Conservation (phyloP, 179 eudicot species). For the Heliamphora pulchella region DNA sequence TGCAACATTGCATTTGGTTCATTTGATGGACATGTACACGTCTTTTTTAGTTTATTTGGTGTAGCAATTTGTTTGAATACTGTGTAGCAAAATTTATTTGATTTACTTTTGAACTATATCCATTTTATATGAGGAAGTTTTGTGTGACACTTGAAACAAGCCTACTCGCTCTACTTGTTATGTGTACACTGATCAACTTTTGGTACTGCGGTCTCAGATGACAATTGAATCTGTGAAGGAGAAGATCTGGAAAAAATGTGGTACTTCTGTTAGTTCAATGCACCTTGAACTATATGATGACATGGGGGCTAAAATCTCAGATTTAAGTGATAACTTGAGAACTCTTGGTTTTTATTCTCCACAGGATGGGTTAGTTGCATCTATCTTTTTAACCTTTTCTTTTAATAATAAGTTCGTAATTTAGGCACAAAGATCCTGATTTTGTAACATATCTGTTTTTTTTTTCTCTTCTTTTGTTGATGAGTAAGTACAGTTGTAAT, state of each 20-base stretch:
- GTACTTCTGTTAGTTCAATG: slow-evolving; percentile 80
- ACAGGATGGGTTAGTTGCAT: slow-evolving; percentile 55
- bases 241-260: slow-evolving; percentile 93
- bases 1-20: background rate
- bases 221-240: slow-evolving; percentile 82
- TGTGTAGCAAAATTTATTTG: background rate
- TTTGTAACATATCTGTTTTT: background rate
- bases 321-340: slow-evolving; percentile 44
- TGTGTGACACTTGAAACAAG: background rate
- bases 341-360: slow-evolving; percentile 86
- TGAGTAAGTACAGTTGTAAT: background rate
- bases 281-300: slow-evolving; percentile 78
- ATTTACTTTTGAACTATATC: background rate
- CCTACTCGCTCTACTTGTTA: background rate
- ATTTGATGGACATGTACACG: background rate
- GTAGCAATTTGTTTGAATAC: background rate
- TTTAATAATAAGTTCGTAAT: background rate
- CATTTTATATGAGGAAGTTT: background rate
- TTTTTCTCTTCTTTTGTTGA: background rate
- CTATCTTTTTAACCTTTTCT: background rate
- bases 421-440: no score
- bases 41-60: background rate
- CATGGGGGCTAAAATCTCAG: slow-evolving; percentile 46
- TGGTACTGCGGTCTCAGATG: slow-evolving; percentile 38
- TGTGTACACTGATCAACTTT: background rate